Conservation (phyloP, 495 filamentous ascomycete species). For the Penicillium coffeae region DNA sequence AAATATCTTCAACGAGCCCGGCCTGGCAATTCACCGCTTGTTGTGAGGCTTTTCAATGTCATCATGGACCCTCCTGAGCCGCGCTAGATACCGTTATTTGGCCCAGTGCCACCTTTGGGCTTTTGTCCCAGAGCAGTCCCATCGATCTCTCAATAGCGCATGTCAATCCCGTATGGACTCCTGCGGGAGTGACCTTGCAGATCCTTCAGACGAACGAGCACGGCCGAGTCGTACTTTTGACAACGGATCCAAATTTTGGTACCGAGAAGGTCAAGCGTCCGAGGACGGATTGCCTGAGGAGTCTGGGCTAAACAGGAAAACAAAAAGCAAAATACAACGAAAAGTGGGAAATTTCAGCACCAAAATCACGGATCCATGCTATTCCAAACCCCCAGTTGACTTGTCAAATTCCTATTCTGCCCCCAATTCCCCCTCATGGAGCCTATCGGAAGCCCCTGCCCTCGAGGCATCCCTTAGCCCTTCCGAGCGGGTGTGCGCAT, state of each 20-base stretch:
- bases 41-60: conserved; percentile 2
- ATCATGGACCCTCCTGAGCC: conserved; percentile 1
- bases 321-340: conserved; percentile 1
- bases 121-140: background rate
- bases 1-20: conserved; percentile 14
- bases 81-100: conserved; percentile 6
- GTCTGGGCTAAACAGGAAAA: background rate
- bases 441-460: conserved; percentile 20
- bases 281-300: background rate
- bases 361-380: background rate
- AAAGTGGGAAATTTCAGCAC: background rate
- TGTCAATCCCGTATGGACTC: background rate
- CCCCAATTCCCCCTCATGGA: background rate
- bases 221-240: conserved; percentile 15
- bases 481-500: conserved; percentile 16
- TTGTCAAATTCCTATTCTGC: conserved; percentile 10
- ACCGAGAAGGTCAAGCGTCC: conserved; percentile 16
- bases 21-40: conserved; percentile 27
- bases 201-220: conserved; percentile 12
- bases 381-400: conserved; percentile 4
- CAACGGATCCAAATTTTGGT: conserved; percentile 19
- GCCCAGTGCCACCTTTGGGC: background rate
- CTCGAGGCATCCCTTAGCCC: background rate
- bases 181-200: conserved; percentile 4
- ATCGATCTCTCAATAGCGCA: background rate